A percentile compares a stretch with the other conserved stretches of the same genome.
phyloP scores from a whole-genome alignment of 2,329 filamentous ascomycete species.

The Aspergillus proliferans region DNA sequence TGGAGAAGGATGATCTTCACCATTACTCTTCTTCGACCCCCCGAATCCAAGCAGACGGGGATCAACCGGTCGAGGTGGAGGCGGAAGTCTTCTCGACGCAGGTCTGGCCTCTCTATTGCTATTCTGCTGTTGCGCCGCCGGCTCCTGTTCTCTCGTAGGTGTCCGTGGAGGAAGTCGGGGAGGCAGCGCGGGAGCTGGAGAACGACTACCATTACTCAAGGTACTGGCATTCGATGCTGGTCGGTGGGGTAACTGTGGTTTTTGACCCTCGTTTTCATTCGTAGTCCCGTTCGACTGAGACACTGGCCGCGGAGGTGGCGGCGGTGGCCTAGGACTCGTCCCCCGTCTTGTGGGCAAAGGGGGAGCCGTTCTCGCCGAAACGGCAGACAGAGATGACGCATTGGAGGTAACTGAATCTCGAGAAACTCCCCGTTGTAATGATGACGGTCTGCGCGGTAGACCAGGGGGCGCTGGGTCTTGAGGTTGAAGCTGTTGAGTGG shows the following conservation, averaged over 20 bases:
- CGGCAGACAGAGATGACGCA: constrained; percentile 44
- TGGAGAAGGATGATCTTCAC: constrained; percentile 9
- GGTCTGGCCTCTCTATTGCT: constrained; percentile 9
- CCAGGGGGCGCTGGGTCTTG: constrained; percentile 26
- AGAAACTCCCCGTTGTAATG: constrained; percentile 33
- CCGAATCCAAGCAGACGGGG: constrained; percentile 43
- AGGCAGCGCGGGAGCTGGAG: not conserved
- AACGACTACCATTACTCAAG: constrained; percentile 1
- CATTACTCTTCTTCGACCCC: constrained; percentile 35
- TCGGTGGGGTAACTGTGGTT: constrained; percentile 18
- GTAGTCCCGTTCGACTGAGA: constrained; percentile 6
- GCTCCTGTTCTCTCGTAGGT: constrained; percentile 13
- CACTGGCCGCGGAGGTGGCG: constrained; percentile 16
- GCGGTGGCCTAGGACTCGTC: constrained; percentile 11
- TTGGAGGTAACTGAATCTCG: constrained; percentile 49
- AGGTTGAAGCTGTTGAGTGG: constrained; percentile 21
- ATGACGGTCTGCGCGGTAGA: constrained; percentile 42
- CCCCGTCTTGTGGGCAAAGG: constrained; percentile 47
- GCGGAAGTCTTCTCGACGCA: constrained; percentile 28
- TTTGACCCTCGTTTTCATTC: constrained; percentile 9
- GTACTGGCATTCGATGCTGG: constrained; percentile 12
- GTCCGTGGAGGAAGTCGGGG: constrained; percentile 8
- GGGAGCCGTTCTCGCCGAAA: constrained; percentile 43
- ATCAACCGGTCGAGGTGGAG: constrained; percentile 26
- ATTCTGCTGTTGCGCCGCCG: constrained; percentile 6